A percentile compares a stretch with the other conserved stretches of the same genome.
Evolutionary conservation across 129 eudicot genomes (phyloP).

Genomic region (Heracleum sosnowskyi): DNA sequence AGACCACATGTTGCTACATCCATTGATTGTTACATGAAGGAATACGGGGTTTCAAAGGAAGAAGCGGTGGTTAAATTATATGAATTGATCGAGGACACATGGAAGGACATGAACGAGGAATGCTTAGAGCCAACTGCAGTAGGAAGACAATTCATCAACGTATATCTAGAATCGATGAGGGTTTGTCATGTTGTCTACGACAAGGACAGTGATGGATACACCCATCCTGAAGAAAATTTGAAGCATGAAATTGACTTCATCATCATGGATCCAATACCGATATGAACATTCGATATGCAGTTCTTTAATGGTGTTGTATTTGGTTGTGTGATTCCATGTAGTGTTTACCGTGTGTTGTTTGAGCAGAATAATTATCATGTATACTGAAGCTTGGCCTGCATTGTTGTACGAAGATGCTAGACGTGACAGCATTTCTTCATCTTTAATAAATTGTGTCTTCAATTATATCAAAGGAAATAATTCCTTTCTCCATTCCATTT

Average conservation of each 20-base stretch:
- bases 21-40: no score
- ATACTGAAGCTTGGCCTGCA: no score
- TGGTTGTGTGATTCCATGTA: no score
- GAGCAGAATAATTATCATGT: no score
- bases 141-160: neutral
- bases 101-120: constrained; percentile 5
- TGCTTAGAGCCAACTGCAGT: neutral
- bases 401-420: no score
- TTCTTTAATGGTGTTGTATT: no score
- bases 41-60: constrained; percentile 5
- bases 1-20: neutral
- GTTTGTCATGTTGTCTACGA: neutral
- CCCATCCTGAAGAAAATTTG: neutral
- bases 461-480: no score
- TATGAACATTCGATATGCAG: no score
- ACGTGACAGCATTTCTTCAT: no score
- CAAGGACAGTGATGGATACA: neutral
- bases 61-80: neutral
- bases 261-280: neutral
- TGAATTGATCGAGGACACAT: neutral
- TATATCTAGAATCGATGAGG: neutral
- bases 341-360: no score
- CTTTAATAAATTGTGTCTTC: no score
- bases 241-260: neutral
- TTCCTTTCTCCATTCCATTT: no score